Evolutionary conservation across 495 filamentous ascomycete species (phyloP).

Genomic region (Rhizodiscina lignyota): DNA sequence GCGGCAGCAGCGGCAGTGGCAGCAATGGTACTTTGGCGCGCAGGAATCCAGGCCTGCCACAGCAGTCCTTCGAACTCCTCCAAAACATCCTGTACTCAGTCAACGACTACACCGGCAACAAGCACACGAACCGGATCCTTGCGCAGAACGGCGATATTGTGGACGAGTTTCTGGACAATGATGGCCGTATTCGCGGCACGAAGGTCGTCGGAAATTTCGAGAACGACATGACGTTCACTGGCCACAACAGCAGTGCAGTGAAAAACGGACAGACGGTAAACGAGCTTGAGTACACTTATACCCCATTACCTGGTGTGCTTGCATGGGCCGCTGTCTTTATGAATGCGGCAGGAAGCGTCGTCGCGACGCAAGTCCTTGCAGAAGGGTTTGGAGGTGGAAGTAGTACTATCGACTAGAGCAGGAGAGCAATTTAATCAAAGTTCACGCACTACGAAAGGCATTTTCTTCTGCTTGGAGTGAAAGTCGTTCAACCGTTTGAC

Average conservation of each 20-base stretch:
- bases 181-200: conserved; percentile 25
- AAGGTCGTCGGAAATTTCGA: conserved; percentile 29
- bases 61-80: conserved; percentile 26
- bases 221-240: conserved; percentile 34
- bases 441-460: too few relatives aligned
- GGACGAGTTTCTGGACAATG: conserved; percentile 35
- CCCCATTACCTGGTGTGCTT: conserved; percentile 32
- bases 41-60: too few relatives aligned
- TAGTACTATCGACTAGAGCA: conserved; percentile 28
- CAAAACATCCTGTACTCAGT: conserved; percentile 37
- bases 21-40: conserved; percentile 1
- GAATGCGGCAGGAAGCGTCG: conserved; percentile 27
- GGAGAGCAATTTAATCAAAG: too few relatives aligned
- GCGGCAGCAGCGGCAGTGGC: conserved; percentile 1
- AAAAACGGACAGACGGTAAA: conserved; percentile 24
- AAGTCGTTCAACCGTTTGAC: too few relatives aligned
- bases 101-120: conserved; percentile 37
- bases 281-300: conserved; percentile 34
- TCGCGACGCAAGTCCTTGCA: conserved; percentile 31
- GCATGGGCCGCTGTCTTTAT: conserved; percentile 30
- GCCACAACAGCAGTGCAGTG: conserved; percentile 29
- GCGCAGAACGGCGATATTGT: conserved; percentile 35
- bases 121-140: conserved; percentile 37
- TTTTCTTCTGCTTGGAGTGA: too few relatives aligned
- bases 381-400: conserved; percentile 33